Evolutionary conservation across 2,329 filamentous ascomycete genomes (phyloP).

Genomic region (Westerdykella ornata): DNA sequence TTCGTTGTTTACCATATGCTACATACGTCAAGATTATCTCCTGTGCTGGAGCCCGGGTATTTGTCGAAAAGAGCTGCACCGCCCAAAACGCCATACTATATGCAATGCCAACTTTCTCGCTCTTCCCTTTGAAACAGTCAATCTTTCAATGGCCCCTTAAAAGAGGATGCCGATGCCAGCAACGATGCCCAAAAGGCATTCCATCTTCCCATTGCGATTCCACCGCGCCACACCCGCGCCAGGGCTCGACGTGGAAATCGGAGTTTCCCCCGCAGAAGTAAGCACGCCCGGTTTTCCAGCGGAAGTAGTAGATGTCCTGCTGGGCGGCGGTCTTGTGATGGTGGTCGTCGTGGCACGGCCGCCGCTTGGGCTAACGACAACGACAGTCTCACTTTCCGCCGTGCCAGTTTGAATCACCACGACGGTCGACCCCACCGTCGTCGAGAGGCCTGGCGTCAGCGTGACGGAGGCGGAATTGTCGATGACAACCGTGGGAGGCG

Average conservation of each 20-base stretch:
- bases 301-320: not conserved
- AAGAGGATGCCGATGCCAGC: not conserved
- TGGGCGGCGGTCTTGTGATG: constrained; percentile 5
- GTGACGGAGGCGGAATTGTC: constrained; percentile 9
- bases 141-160: not conserved
- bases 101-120: no score
- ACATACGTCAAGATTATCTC: no score
- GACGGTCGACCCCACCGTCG: constrained; percentile 19
- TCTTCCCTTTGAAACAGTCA: no score
- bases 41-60: no score
- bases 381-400: constrained; percentile 20
- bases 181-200: not conserved
- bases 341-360: constrained; percentile 20
- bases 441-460: constrained; percentile 25
- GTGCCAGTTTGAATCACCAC: constrained; percentile 20
- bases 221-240: no score
- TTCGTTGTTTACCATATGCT: no score
- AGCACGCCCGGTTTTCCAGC: not conserved
- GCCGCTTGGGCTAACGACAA: constrained; percentile 24
- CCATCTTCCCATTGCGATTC: not conserved
- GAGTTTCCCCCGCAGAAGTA: not conserved
- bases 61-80: no score
- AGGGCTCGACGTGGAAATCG: not conserved
- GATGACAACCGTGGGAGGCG: constrained; percentile 1
- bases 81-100: no score